Percentiles rank a stretch among this genome's conserved stretches.
Evolutionary conservation across 2,329 filamentous ascomycete species (phyloP).

Genomic region (Sporothrix globosa): DNA sequence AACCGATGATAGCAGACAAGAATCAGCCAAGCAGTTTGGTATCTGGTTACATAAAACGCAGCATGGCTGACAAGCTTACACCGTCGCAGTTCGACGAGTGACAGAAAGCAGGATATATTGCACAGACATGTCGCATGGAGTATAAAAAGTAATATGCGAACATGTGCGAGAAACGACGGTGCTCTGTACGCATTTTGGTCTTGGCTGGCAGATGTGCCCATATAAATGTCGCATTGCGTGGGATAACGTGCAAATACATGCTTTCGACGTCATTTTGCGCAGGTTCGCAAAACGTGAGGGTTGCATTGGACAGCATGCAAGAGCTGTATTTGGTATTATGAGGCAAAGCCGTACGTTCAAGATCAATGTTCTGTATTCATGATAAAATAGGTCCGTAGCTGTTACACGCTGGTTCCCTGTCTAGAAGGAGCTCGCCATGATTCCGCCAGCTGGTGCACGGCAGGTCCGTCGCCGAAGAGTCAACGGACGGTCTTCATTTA

Average conservation of each 20-base stretch:
- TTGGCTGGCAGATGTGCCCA: not conserved
- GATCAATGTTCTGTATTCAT: too few relatives aligned
- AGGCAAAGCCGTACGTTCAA: too few relatives aligned
- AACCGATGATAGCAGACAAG: not conserved
- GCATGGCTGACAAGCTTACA: not conserved
- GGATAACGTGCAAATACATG: not conserved
- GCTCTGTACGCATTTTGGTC: not conserved
- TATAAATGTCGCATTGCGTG: not conserved
- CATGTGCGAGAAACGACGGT: not conserved
- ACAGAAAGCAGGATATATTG: not conserved
- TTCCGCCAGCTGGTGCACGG: not conserved
- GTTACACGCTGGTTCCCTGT: too few relatives aligned
- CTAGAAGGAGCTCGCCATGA: not conserved
- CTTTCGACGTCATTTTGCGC: constrained; percentile 12
- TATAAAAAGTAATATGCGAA: not conserved
- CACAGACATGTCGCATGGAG: not conserved
- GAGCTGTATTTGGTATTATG: not conserved
- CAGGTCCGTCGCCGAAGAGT: constrained; percentile 6
- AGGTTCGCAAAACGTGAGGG: not conserved
- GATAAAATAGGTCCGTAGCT: too few relatives aligned
- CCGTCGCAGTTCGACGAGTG: not conserved
- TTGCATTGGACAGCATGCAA: not conserved
- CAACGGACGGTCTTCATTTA: not conserved
- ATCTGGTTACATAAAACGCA: not conserved
- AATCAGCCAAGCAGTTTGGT: not conserved